Percentiles rank a stretch among this genome's conserved stretches.
Evolutionary conservation across 345 rosid species (phyloP).

Genomic region (Gossypium raimondii): DNA sequence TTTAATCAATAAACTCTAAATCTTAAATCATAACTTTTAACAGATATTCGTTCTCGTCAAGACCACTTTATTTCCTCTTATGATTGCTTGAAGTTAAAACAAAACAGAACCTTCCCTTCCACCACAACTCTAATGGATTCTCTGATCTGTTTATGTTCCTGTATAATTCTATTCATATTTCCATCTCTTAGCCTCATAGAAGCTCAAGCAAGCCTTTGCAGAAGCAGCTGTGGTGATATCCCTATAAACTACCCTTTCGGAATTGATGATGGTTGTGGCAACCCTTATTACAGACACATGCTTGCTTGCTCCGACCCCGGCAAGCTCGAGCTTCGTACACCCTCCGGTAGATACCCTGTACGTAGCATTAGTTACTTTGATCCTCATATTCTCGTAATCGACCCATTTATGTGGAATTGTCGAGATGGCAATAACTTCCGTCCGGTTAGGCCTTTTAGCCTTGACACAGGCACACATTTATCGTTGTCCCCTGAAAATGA

Average conservation of each 20-base stretch:
- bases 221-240: conserved; percentile 62
- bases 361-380: conserved; percentile 68
- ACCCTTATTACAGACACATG: conserved; percentile 77
- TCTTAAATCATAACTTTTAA: not conserved
- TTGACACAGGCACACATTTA: conserved; percentile 76
- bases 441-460: conserved; percentile 69
- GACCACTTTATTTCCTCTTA: not conserved
- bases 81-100: not conserved
- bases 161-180: not conserved
- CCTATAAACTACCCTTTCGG: conserved; percentile 70
- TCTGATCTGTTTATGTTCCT: not conserved
- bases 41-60: not conserved
- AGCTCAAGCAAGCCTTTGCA: conserved; percentile 48
- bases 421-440: conserved; percentile 59
- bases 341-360: conserved; percentile 73
- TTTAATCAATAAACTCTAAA: no score
- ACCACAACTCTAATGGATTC: not conserved
- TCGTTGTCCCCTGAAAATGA: conserved; percentile 79
- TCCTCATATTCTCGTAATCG: conserved; percentile 64
- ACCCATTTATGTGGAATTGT: conserved; percentile 89
- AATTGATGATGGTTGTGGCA: conserved; percentile 88
- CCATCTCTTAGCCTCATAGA: not conserved
- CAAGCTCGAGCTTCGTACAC: conserved; percentile 65
- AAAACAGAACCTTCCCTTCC: not conserved
- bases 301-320: conserved; percentile 61